Conservation (phyloP, 2,329 filamentous ascomycete species). For the Arthroderma uncinatum region DNA sequence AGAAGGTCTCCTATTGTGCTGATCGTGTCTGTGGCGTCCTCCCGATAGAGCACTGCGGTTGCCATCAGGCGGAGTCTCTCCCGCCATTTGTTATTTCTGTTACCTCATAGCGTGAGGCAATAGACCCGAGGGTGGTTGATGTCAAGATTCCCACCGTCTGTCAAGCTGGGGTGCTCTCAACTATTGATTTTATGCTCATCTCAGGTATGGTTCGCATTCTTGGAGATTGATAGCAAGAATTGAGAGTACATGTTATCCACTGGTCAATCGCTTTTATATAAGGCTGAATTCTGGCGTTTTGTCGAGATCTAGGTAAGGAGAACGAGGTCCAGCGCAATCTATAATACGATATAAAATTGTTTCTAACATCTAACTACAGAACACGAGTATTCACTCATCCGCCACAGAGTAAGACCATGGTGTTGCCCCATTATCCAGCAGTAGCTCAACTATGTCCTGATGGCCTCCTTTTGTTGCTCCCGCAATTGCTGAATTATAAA, state of each 20-base stretch:
- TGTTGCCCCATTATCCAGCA: constrained; percentile 3
- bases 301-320: too few species aligned
- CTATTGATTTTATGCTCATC: neutral
- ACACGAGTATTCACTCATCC: too few species aligned
- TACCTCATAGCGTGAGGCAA: neutral
- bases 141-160: neutral
- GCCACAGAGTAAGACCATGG: too few species aligned
- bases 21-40: neutral
- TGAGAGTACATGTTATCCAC: too few species aligned
- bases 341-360: too few species aligned
- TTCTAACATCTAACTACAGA: too few species aligned
- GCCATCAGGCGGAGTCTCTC: neutral
- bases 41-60: neutral
- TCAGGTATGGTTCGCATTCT: neutral
- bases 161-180: neutral
- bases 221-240: too few species aligned
- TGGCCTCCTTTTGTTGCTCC: neutral
- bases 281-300: too few species aligned
- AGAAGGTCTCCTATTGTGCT: neutral
- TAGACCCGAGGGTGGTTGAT: neutral
- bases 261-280: too few species aligned
- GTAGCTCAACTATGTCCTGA: neutral
- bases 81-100: neutral
- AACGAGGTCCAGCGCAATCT: too few species aligned
- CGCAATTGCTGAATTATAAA: too few species aligned